Evolutionary conservation across 2,329 filamentous ascomycete genomes (phyloP).

Genomic region (Epichloe glyceriae): DNA sequence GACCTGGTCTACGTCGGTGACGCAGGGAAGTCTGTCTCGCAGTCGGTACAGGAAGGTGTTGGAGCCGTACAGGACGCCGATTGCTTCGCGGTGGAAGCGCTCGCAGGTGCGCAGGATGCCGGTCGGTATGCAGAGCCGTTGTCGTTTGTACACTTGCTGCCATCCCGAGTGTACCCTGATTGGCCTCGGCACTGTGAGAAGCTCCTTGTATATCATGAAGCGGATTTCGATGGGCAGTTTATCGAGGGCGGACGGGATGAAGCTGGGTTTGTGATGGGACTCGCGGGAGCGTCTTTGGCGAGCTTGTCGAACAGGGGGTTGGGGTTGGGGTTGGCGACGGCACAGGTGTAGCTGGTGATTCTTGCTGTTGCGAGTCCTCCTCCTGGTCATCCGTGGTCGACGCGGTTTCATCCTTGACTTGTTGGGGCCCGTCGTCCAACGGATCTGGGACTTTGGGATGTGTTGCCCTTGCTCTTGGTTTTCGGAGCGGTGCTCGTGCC

Average conservation of each 20-base stretch:
- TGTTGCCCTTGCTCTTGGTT: background rate
- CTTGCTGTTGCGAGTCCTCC: background rate
- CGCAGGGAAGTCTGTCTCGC: slow-evolving; percentile 21
- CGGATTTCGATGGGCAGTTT: slow-evolving; percentile 18
- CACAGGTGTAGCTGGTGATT: background rate
- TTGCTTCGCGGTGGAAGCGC: slow-evolving; percentile 23
- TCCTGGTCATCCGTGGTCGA: background rate
- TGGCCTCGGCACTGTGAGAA: slow-evolving; percentile 19
- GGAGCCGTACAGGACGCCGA: slow-evolving; percentile 30
- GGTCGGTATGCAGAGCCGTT: slow-evolving; percentile 18
- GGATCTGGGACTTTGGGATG: background rate
- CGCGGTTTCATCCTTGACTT: background rate
- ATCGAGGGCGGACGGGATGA: background rate
- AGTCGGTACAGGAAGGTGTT: slow-evolving; percentile 35
- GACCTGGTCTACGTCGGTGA: slow-evolving; percentile 9
- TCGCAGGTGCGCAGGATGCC: slow-evolving; percentile 25
- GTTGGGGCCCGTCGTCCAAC: background rate
- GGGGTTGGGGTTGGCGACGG: background rate
- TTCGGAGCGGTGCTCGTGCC: background rate
- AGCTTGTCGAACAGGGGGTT: background rate
- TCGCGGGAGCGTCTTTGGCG: background rate
- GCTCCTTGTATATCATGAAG: slow-evolving; percentile 16
- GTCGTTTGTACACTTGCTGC: slow-evolving; percentile 18
- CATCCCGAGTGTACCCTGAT: slow-evolving; percentile 23
- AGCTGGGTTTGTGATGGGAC: background rate